Evolutionary conservation across 2,329 filamentous ascomycete genomes (phyloP).

Genomic region (Claviceps pazoutovae): DNA sequence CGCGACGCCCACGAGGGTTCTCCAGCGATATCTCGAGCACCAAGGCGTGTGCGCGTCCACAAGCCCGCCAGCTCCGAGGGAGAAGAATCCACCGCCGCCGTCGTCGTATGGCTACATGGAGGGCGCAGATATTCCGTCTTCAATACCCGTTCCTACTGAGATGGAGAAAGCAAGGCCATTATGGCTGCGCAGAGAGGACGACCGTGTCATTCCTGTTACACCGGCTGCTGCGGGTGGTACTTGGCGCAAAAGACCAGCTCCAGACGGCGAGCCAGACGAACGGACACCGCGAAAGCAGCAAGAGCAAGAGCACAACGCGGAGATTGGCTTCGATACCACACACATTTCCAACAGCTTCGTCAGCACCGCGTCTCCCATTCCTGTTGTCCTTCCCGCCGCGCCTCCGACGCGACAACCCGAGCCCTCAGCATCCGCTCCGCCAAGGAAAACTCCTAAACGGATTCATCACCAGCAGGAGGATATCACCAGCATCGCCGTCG

Average conservation of each 20-base stretch:
- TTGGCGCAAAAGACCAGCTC: neutral
- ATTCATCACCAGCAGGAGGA: conserved; percentile 2
- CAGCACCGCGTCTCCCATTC: conserved; percentile 9
- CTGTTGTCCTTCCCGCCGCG: conserved; percentile 3
- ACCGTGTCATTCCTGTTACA: conserved; percentile 14
- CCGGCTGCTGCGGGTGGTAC: conserved; percentile 3
- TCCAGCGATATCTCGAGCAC: conserved; percentile 35
- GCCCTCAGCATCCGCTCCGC: conserved; percentile 18
- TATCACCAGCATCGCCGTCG: conserved; percentile 4
- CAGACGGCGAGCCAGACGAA: neutral
- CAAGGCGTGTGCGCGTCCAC: neutral
- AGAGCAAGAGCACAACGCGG: neutral
- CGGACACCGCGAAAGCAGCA: neutral
- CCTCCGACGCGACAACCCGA: neutral
- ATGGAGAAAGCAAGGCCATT: neutral
- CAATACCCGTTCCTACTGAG: conserved; percentile 8
- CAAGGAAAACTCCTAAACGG: conserved; percentile 14
- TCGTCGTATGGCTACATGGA: neutral
- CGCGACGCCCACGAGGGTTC: conserved; percentile 33
- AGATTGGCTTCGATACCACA: conserved; percentile 13
- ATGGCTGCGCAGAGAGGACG: neutral
- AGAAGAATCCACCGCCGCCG: neutral
- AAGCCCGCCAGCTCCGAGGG: conserved; percentile 8
- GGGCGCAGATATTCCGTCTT: conserved; percentile 13
- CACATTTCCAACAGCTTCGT: conserved; percentile 20